phyloP scores from a whole-genome alignment of 805 yeast genomes.

The Ogataea polymorpha region DNA sequence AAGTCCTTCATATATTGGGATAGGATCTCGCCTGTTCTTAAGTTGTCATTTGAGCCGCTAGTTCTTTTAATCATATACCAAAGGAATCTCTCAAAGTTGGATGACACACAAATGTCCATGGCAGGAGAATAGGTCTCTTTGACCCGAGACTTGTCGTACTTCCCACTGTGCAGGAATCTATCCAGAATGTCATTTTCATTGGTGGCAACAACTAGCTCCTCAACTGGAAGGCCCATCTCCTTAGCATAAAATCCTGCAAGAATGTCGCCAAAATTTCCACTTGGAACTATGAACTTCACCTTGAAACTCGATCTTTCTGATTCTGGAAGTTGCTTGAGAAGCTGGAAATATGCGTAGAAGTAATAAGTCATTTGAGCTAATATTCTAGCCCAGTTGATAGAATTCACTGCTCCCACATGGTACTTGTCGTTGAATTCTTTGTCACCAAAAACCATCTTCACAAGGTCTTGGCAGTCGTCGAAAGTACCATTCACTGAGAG shows the following conservation, averaged over 20 bases:
- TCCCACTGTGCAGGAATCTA: slow-evolving; percentile 85
- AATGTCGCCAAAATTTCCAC: slow-evolving; percentile 98
- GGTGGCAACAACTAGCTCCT: slow-evolving; percentile 86
- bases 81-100: slow-evolving; percentile 92
- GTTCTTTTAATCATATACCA: slow-evolving; percentile 89
- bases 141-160: slow-evolving; percentile 75
- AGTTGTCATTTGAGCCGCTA: slow-evolving; percentile 52
- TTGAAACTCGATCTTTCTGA: slow-evolving; percentile 36
- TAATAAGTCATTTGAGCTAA: slow-evolving; percentile 97
- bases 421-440: slow-evolving; percentile 79
- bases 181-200: slow-evolving; percentile 93
- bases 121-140: slow-evolving; percentile 95
- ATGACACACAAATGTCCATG: slow-evolving; percentile 94
- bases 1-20: slow-evolving; percentile 75
- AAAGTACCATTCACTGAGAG: slow-evolving; percentile 93
- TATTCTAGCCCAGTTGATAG: slow-evolving; percentile 99
- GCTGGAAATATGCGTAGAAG: slow-evolving; percentile 85
- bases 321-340: slow-evolving; percentile 38
- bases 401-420: slow-evolving; percentile 96
- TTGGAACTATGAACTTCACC: slow-evolving; percentile 88
- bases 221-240: slow-evolving; percentile 92
- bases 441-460: slow-evolving; percentile 90
- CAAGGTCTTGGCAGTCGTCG: slow-evolving; percentile 97
- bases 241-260: slow-evolving; percentile 94
- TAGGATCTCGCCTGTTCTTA: slow-evolving; percentile 71